These are phyloP conservation scores for Lepiota venenata DNA, from an alignment of 768 basidiomycete species.

Conservation along the genomic window DNA sequence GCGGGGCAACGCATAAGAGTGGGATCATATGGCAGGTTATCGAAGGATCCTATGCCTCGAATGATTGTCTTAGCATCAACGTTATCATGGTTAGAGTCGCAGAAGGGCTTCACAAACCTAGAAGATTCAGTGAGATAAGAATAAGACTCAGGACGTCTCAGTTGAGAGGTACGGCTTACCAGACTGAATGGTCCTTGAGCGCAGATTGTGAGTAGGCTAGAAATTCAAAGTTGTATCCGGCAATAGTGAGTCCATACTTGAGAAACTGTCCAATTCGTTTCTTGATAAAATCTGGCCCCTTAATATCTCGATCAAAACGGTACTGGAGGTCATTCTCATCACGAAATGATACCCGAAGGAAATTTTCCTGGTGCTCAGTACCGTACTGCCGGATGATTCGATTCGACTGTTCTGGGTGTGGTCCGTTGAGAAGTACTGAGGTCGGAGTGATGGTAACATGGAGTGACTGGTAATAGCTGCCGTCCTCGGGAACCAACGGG, in stretches of 20 bases:
- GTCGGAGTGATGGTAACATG: conserved; percentile 23
- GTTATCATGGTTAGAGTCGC: conserved; percentile 22
- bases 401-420: conserved; percentile 17
- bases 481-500: conserved; percentile 26
- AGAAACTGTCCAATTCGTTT: conserved; percentile 43
- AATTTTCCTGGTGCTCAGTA: conserved; percentile 12
- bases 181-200: conserved; percentile 62
- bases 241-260: conserved; percentile 48
- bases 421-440: conserved; percentile 12
- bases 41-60: conserved; percentile 49
- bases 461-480: conserved; percentile 28
- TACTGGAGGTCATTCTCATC: conserved; percentile 16
- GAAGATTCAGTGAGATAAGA: neutral
- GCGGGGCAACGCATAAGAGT: conserved; percentile 58
- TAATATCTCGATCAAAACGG: conserved; percentile 14
- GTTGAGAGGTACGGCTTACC: conserved; percentile 27
- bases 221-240: conserved; percentile 53
- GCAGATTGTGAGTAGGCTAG: conserved; percentile 76
- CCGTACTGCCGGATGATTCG: conserved; percentile 15
- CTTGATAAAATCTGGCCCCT: conserved; percentile 40
- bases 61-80: conserved; percentile 51
- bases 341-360: conserved; percentile 16
- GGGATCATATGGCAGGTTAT: conserved; percentile 40
- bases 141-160: neutral
- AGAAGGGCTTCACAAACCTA: conserved; percentile 66